These are phyloP conservation scores for Sarocladium strictum DNA, from an alignment of 2,329 filamentous ascomycete species.

Conservation along the genomic window DNA sequence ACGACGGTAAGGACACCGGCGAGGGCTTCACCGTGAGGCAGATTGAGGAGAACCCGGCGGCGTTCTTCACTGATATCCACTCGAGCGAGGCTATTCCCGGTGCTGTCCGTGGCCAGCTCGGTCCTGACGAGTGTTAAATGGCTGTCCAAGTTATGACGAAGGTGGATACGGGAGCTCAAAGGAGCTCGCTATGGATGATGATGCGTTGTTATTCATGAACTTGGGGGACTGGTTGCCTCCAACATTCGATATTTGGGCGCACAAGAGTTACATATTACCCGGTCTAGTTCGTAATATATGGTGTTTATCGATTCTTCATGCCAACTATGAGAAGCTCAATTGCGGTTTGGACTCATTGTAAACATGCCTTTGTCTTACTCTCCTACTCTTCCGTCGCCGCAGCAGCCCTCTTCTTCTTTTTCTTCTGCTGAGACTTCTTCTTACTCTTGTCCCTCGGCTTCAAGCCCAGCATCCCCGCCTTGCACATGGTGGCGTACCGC, in stretches of 20 bases:
- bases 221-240: neutral
- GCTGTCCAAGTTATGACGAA: too few species aligned
- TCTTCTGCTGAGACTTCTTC: constrained; percentile 73
- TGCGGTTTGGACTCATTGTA: too few species aligned
- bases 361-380: neutral
- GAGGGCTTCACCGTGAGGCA: constrained; percentile 40
- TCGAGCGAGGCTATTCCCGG: constrained; percentile 41
- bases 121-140: constrained; percentile 3
- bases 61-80: constrained; percentile 49
- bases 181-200: neutral
- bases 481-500: constrained; percentile 68
- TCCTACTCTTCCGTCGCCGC: constrained; percentile 2
- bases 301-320: too few species aligned
- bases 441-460: constrained; percentile 93
- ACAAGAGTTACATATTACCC: neutral
- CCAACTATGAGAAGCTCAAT: too few species aligned
- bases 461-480: constrained; percentile 19
- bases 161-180: too few species aligned
- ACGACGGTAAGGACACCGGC: constrained; percentile 25
- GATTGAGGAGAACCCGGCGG: constrained; percentile 43
- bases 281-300: neutral
- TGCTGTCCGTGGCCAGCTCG: constrained; percentile 45
- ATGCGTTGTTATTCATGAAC: neutral
- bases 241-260: neutral
- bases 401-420: constrained; percentile 44